Evolutionary conservation across 345 rosid species (phyloP).

Genomic region (Trapa bicornis): DNA sequence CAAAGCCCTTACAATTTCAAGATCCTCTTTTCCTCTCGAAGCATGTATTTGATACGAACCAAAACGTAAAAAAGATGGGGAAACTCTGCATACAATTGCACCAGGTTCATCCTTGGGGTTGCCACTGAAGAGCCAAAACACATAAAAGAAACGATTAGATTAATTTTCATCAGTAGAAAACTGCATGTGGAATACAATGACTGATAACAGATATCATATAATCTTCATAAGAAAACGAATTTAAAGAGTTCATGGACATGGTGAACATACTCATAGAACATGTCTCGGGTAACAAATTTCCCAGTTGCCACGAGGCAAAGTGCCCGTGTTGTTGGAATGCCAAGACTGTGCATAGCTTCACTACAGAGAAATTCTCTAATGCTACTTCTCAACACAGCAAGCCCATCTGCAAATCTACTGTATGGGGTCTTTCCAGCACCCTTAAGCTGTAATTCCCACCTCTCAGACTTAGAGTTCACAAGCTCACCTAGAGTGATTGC

Average conservation of each 20-base stretch:
- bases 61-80: constrained; percentile 75
- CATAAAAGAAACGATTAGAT: constrained; percentile 4
- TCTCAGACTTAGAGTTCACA: constrained; percentile 64
- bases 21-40: constrained; percentile 84
- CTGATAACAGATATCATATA: neutral
- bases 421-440: constrained; percentile 96
- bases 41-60: constrained; percentile 93
- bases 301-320: constrained; percentile 91
- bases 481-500: constrained; percentile 89
- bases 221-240: neutral
- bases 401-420: constrained; percentile 97
- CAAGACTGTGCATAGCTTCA: constrained; percentile 85
- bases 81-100: constrained; percentile 89
- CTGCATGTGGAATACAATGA: too few relatives aligned
- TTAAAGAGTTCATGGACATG: neutral
- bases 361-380: constrained; percentile 91
- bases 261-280: constrained; percentile 91
- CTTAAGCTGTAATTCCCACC: constrained; percentile 98
- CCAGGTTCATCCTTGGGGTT: constrained; percentile 95
- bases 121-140: constrained; percentile 42
- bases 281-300: constrained; percentile 81
- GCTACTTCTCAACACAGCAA: constrained; percentile 93
- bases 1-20: constrained; percentile 54
- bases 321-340: constrained; percentile 94
- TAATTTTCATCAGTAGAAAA: neutral